A percentile compares a stretch with the other conserved stretches of the same genome.
phyloP scores from a whole-genome alignment of 2,329 filamentous ascomycete species.

The Pyrenophora seminiperda region DNA sequence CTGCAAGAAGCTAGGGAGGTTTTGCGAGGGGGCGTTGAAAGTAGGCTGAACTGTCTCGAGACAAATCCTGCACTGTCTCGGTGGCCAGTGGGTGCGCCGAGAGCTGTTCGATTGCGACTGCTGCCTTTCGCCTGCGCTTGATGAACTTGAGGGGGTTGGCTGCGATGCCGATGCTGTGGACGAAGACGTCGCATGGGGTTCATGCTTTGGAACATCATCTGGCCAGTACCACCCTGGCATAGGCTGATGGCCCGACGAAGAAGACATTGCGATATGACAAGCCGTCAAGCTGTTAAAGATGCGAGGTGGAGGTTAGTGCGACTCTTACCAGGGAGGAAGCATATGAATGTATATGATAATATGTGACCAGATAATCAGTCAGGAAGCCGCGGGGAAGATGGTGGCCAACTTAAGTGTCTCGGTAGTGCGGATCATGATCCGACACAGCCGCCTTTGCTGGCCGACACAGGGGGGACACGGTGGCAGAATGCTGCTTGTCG shows the following conservation, averaged over 20 bases:
- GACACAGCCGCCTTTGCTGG: constrained; percentile 24
- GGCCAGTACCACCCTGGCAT: constrained; percentile 56
- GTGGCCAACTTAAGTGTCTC: constrained; percentile 25
- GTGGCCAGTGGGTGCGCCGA: constrained; percentile 61
- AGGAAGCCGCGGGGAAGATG: constrained; percentile 27
- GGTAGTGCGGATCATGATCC: constrained; percentile 26
- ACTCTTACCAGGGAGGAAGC: constrained; percentile 31
- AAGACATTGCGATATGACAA: constrained; percentile 44
- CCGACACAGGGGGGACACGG: constrained; percentile 36
- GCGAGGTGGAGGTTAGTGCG: constrained; percentile 23
- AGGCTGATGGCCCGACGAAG: constrained; percentile 47
- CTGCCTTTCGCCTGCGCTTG: constrained; percentile 20
- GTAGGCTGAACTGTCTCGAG: constrained; percentile 72
- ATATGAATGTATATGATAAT: constrained; percentile 22
- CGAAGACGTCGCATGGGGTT: constrained; percentile 18
- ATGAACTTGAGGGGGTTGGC: constrained; percentile 21
- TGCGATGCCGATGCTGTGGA: constrained; percentile 21
- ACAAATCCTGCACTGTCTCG: constrained; percentile 86
- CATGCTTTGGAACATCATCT: constrained; percentile 49
- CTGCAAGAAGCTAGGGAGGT: constrained; percentile 62
- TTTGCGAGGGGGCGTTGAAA: constrained; percentile 60
- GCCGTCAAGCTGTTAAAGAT: neutral
- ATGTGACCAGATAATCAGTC: constrained; percentile 28
- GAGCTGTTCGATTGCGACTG: constrained; percentile 23
- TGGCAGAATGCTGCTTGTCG: constrained; percentile 28